phyloP scores from a whole-genome alignment of 495 filamentous ascomycete species.

The Trichoderma parareesei region DNA sequence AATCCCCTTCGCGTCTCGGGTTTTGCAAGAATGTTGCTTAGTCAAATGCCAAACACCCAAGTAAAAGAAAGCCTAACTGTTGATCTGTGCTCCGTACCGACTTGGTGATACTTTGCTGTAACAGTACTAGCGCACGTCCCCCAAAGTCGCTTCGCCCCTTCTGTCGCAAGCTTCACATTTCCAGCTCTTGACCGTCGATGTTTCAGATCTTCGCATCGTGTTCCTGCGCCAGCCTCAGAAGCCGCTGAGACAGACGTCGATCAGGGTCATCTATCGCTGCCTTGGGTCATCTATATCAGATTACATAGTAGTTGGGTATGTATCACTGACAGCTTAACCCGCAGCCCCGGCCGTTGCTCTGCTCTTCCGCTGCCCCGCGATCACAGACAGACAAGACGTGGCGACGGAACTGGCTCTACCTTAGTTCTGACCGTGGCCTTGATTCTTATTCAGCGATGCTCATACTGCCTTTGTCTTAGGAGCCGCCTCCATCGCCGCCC shows the following conservation, averaged over 20 bases:
- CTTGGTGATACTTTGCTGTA: background rate
- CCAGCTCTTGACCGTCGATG: background rate
- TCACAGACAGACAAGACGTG: background rate
- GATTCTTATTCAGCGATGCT: background rate
- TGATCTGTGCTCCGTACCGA: too few relatives aligned
- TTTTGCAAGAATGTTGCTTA: background rate
- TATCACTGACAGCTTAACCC: background rate
- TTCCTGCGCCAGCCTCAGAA: background rate
- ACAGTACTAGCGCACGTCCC: background rate
- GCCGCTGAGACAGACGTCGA: background rate
- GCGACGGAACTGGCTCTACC: background rate
- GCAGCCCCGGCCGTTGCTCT: too few relatives aligned
- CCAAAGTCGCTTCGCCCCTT: background rate
- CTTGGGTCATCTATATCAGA: too few relatives aligned
- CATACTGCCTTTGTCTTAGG: background rate
- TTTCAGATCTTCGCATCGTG: background rate
- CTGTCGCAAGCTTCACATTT: background rate
- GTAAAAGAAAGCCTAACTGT: too few relatives aligned
- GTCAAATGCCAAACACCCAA: background rate
- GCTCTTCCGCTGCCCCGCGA: constrained; percentile 1
- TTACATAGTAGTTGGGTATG: background rate
- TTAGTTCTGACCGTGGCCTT: background rate
- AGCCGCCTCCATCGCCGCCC: background rate
- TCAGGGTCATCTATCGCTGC: too few relatives aligned
- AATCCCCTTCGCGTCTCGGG: background rate